These are phyloP conservation scores for Lepidium aucheri DNA, from an alignment of 345 rosid species.

Conservation along the genomic window DNA sequence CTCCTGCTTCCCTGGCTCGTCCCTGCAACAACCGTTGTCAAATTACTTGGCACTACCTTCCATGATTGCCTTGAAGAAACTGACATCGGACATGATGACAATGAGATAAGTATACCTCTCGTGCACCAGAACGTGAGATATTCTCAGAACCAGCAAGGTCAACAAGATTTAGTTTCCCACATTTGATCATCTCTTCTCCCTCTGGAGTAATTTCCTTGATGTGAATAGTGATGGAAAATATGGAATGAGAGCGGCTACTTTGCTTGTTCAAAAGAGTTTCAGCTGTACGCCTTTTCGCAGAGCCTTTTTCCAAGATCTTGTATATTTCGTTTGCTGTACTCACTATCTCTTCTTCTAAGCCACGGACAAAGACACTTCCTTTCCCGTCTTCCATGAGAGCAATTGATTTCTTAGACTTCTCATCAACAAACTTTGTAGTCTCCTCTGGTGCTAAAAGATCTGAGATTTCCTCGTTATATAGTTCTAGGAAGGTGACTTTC, in stretches of 20 bases:
- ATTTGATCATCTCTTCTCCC: conserved; percentile 98
- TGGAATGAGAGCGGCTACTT: conserved; percentile 97
- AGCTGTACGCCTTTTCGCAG: conserved; percentile 94
- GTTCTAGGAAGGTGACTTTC: conserved; percentile 95
- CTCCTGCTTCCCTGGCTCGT: conserved; percentile 99
- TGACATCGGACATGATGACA: background rate
- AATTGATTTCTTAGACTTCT: conserved; percentile 85
- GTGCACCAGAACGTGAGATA: conserved; percentile 96
- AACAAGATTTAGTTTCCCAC: conserved; percentile 96
- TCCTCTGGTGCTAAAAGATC: conserved; percentile 96
- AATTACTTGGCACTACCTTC: background rate
- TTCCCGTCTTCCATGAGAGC: conserved; percentile 99
- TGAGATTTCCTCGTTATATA: conserved; percentile 90
- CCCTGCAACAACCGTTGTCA: conserved; percentile 53
- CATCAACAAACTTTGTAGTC: conserved; percentile 68
- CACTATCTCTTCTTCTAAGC: conserved; percentile 97
- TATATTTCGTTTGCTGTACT: conserved; percentile 91
- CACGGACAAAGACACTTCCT: conserved; percentile 96
- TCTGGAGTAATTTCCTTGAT: conserved; percentile 93
- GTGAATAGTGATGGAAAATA: conserved; percentile 95
- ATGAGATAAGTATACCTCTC: conserved; percentile 55
- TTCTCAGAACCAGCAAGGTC: conserved; percentile 99
- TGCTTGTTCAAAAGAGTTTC: conserved; percentile 99
- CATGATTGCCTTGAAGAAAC: conserved; percentile 18
- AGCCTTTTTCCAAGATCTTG: conserved; percentile 94